phyloP scores from a whole-genome alignment of 805 yeast genomes.

The Candida khao-thaluensis region DNA sequence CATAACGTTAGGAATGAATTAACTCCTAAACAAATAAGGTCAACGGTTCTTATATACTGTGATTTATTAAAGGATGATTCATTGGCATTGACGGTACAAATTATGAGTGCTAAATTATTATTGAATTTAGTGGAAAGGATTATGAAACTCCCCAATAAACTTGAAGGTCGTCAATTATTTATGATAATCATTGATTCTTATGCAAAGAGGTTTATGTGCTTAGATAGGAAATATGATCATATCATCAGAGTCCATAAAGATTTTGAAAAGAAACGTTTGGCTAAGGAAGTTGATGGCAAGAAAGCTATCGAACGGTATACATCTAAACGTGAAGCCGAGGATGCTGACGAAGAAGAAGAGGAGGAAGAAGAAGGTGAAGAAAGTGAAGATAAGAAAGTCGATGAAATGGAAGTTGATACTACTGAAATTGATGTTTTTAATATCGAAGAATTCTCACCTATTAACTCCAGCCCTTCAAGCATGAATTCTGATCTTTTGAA shows the following conservation, averaged over 20 bases:
- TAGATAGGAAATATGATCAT: constrained; percentile 69
- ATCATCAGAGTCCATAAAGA: constrained; percentile 61
- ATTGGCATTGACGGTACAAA: constrained; percentile 85
- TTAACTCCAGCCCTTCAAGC: constrained; percentile 51
- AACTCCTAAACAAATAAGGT: constrained; percentile 79
- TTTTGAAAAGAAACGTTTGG: constrained; percentile 43
- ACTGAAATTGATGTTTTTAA: constrained; percentile 30
- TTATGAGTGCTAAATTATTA: constrained; percentile 91
- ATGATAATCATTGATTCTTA: constrained; percentile 86
- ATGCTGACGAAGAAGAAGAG: constrained; percentile 12
- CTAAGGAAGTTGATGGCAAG: constrained; percentile 43
- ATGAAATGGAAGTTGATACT: constrained; percentile 15
- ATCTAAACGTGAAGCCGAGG: constrained; percentile 25
- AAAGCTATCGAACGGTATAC: constrained; percentile 40
- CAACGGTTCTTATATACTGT: constrained; percentile 81
- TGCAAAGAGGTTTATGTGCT: constrained; percentile 72
- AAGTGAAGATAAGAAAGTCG: constrained; percentile 10
- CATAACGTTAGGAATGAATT: constrained; percentile 87
- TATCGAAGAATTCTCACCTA: constrained; percentile 50
- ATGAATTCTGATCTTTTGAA: constrained; percentile 66
- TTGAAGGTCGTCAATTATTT: constrained; percentile 79
- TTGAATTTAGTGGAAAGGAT: constrained; percentile 87
- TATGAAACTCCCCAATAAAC: constrained; percentile 73
- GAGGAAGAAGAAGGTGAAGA: constrained; percentile 24
- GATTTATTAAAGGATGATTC: constrained; percentile 76